Conservation (phyloP, 805 yeast genomes). For the Metschnikowia peoriensis region DNA sequence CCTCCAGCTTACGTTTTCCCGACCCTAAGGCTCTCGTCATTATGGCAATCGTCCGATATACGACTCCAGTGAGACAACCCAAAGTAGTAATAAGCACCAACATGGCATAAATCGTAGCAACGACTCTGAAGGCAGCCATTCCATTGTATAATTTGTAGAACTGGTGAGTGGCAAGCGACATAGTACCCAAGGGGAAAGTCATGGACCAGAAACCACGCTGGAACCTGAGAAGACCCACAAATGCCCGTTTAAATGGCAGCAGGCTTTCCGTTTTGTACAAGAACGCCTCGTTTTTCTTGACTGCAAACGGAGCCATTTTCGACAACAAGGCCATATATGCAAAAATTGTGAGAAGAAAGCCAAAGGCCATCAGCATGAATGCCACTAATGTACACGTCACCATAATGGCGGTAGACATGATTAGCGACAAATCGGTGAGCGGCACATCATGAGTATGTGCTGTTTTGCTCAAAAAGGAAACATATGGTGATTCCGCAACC, state of each 20-base stretch:
- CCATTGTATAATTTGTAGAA: conserved; percentile 37
- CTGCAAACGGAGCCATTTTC: conserved; percentile 39
- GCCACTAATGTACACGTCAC: conserved; percentile 34
- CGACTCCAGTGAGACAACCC: conserved; percentile 33
- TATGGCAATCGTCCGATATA: conserved; percentile 20
- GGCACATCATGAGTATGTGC: conserved; percentile 6
- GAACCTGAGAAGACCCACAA: conserved; percentile 22
- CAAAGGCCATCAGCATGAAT: conserved; percentile 48
- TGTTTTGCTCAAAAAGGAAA: conserved; percentile 10
- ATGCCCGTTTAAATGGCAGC: conserved; percentile 7
- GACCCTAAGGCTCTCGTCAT: background rate
- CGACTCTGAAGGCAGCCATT: conserved; percentile 56
- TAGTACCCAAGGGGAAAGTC: conserved; percentile 83
- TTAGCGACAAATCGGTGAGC: conserved; percentile 2
- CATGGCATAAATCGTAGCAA: conserved; percentile 61
- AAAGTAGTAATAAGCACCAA: conserved; percentile 45
- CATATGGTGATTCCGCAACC: conserved; percentile 10
- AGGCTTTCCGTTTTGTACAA: conserved; percentile 18
- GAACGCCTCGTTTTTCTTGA: conserved; percentile 22
- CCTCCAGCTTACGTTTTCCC: background rate
- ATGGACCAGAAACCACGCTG: conserved; percentile 61
- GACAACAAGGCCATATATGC: conserved; percentile 41
- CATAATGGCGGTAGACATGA: conserved; percentile 14
- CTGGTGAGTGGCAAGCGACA: conserved; percentile 59
- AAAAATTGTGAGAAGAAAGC: conserved; percentile 47